Evolutionary conservation across 1,284 basidiomycete species (phyloP).

Genomic region (Trametes pubescens): DNA sequence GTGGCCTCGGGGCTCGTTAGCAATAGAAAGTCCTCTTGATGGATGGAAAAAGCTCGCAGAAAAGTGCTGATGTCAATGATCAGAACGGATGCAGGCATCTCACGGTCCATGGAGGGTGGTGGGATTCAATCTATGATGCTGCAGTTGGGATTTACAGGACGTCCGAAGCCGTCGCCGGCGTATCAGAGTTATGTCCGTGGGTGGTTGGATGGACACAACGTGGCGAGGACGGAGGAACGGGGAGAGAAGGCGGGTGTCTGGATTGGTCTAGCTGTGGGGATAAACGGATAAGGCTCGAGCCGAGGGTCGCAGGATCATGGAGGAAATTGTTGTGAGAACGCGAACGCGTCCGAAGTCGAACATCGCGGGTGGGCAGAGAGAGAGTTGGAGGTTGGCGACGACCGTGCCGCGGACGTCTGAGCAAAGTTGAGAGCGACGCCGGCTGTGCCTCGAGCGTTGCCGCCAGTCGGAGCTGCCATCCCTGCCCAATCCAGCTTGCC

Average conservation of each 20-base stretch:
- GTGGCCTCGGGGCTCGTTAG: slow-evolving; percentile 7
- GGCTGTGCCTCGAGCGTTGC: neutral
- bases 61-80: slow-evolving; percentile 28
- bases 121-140: neutral
- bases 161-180: neutral
- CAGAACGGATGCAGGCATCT: slow-evolving; percentile 28
- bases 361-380: neutral
- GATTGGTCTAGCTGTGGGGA: neutral
- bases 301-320: slow-evolving; percentile 2
- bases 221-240: neutral
- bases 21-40: slow-evolving; percentile 24
- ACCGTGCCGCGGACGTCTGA: neutral
- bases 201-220: no score
- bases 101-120: slow-evolving; percentile 5
- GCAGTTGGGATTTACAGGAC: slow-evolving; percentile 2
- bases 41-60: slow-evolving; percentile 24
- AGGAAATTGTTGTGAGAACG: slow-evolving; percentile 2
- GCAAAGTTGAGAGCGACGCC: neutral
- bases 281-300: neutral
- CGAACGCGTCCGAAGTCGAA: slow-evolving; percentile 3
- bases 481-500: neutral
- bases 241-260: neutral
- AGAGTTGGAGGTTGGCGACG: neutral
- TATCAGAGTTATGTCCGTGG: neutral
- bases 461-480: no score